Evolutionary conservation across 305 asterid species (phyloP).

Genomic region (Rubia tinctorum): DNA sequence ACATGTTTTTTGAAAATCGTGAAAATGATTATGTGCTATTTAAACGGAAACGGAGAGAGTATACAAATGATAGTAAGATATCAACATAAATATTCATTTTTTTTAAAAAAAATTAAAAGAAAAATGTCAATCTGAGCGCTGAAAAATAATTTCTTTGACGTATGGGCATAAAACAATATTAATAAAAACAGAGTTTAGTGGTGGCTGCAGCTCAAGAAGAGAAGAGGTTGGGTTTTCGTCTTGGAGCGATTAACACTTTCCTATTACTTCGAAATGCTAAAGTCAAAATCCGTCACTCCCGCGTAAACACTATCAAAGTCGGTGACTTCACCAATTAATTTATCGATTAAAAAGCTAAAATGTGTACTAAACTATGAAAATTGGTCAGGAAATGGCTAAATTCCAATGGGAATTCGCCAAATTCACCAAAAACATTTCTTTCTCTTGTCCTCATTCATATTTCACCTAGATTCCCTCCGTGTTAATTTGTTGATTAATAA

Average conservation of each 20-base stretch:
- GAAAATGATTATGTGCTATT: no score
- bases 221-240: constrained; percentile 11
- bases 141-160: background rate
- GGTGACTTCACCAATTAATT: background rate
- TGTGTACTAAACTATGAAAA: constrained; percentile 7
- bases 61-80: no score
- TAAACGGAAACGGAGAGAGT: no score
- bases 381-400: background rate
- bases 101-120: no score
- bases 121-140: background rate
- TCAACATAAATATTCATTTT: no score
- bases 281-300: constrained; percentile 17
- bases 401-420: background rate
- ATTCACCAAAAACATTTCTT: constrained; percentile 29
- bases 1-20: no score
- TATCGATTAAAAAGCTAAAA: constrained; percentile 16
- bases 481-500: no score
- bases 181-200: background rate
- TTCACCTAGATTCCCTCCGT: constrained; percentile 37
- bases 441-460: constrained; percentile 39
- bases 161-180: background rate
- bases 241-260: constrained; percentile 22
- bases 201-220: background rate
- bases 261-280: constrained; percentile 27
- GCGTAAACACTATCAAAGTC: background rate